These are phyloP conservation scores for Perkinsela sp. DNA, from an alignment of 208 protist species.

Conservation along the genomic window DNA sequence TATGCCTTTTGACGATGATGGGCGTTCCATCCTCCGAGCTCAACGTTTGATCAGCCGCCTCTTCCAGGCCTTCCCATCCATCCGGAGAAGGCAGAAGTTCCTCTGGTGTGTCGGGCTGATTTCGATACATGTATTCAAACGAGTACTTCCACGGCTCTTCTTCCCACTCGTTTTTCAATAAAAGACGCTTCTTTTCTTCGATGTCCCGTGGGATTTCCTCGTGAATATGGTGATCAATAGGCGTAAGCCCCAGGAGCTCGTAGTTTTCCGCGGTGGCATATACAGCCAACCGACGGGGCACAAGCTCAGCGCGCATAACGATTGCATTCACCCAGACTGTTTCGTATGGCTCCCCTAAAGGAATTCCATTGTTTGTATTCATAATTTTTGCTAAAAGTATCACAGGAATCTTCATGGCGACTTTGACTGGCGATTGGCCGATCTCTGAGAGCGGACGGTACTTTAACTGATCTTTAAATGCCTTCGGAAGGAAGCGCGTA, in stretches of 20 bases:
- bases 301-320: slow-evolving; percentile 34
- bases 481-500: slow-evolving; percentile 28
- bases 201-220: slow-evolving; percentile 35
- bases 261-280: slow-evolving; percentile 59
- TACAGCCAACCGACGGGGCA: slow-evolving; percentile 49
- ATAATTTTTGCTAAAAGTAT: slow-evolving; percentile 56
- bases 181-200: slow-evolving; percentile 34
- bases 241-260: slow-evolving; percentile 26
- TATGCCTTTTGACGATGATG: not conserved
- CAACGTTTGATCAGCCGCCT: slow-evolving; percentile 3
- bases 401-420: slow-evolving; percentile 26
- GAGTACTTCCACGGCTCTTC: slow-evolving; percentile 63
- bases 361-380: slow-evolving; percentile 19
- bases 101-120: slow-evolving; percentile 37
- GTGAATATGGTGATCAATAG: slow-evolving; percentile 38
- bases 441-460: slow-evolving; percentile 41
- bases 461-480: slow-evolving; percentile 34
- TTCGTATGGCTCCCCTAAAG: slow-evolving; percentile 39
- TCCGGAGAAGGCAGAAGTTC: slow-evolving; percentile 35
- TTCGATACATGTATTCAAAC: slow-evolving; percentile 56
- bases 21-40: not conserved
- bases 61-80: slow-evolving; percentile 29
- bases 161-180: slow-evolving; percentile 47
- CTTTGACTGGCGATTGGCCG: slow-evolving; percentile 37
- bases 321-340: slow-evolving; percentile 35